Evolutionary conservation across 805 yeast species (phyloP).

Genomic region (Saccharomycopsis microspora): DNA sequence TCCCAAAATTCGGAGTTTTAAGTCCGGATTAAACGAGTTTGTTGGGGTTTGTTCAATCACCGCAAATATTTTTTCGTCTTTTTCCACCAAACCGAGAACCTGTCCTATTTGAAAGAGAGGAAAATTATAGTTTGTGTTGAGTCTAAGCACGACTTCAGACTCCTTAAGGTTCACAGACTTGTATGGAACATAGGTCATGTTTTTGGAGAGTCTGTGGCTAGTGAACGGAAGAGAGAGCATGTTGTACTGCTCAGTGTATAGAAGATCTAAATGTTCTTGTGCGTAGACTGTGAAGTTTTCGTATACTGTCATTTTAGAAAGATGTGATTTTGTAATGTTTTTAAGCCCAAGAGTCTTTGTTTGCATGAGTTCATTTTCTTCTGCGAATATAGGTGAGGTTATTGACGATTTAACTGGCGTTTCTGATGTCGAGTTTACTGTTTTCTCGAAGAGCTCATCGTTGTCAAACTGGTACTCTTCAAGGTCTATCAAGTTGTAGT

Average conservation of each 20-base stretch:
- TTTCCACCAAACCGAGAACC: constrained; percentile 9
- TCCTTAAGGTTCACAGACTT: constrained; percentile 9
- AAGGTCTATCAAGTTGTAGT: constrained; percentile 13
- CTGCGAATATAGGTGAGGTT: constrained; percentile 11
- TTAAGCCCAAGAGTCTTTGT: constrained; percentile 11
- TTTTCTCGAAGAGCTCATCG: background rate
- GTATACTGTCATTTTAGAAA: constrained; percentile 9
- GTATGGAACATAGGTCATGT: constrained; percentile 16
- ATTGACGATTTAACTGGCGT: too few relatives aligned
- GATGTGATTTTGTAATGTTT: constrained; percentile 6
- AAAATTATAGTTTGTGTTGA: constrained; percentile 15
- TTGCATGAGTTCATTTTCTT: constrained; percentile 10
- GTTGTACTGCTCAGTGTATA: constrained; percentile 13
- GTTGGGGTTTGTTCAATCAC: constrained; percentile 12
- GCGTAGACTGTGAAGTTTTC: constrained; percentile 10
- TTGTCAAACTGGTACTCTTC: constrained; percentile 13
- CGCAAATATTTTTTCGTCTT: constrained; percentile 5
- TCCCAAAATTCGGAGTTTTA: constrained; percentile 10
- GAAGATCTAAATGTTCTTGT: constrained; percentile 9
- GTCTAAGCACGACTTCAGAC: constrained; percentile 3
- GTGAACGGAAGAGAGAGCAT: constrained; percentile 11
- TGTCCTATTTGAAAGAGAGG: constrained; percentile 12
- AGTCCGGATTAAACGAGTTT: constrained; percentile 15
- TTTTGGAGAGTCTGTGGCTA: constrained; percentile 8
- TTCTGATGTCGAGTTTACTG: too few relatives aligned